Base-by-base conservation (phyloP, 2,329 filamentous ascomycete genomes). In the Fusarium sp. region DNA sequence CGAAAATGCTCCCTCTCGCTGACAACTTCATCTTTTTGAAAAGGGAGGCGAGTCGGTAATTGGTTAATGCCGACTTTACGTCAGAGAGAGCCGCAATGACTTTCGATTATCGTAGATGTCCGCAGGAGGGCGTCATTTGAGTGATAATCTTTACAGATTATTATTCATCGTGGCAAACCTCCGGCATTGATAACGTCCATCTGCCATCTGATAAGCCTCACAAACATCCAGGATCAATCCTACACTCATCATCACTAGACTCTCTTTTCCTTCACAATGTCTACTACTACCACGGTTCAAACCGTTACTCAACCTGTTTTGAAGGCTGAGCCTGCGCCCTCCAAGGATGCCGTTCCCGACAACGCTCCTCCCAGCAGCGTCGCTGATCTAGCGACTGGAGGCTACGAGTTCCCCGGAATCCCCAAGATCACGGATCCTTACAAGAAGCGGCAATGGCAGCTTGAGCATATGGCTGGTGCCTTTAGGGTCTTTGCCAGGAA, bases 351-450 rank as follows among this genome's bases (percentile, higher is more conserved):
- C 7, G 20, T 18, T 20, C 42, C 31, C 14, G 16, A 42, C 5
- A 20, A 49, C 10, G 23, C 7, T 49, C 46, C 50, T 44, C 29
- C 20, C n/a, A 40, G 18, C 33, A 56, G 23, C 7, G 50, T 34
- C 31, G 51, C 14, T 8, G 56, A 11, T 20, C 40, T 70, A 58
- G 53, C 64, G 14, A 73, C 72, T 4, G 72, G 74, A 7, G 72
- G 73, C 42, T 74, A 72, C 36, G 31, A 40, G 3, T 64, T 85
- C 20, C 78, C 81, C 25, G 83, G 85, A 16, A 87, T 89, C 25
- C 87, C 87, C 2, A 79, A 80, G 36, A 88, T 88, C 75, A 76
- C 80, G 4, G 80, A 82, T 33, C 82, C 56, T 87, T 85, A 75
- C 51, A 70, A 72, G 42, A 70, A 76, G 38, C 70, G 76, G 1